These are phyloP conservation scores for Chlamydomonas reinhardtii DNA, from an alignment of 163 green algal species.

Conservation along the genomic window DNA sequence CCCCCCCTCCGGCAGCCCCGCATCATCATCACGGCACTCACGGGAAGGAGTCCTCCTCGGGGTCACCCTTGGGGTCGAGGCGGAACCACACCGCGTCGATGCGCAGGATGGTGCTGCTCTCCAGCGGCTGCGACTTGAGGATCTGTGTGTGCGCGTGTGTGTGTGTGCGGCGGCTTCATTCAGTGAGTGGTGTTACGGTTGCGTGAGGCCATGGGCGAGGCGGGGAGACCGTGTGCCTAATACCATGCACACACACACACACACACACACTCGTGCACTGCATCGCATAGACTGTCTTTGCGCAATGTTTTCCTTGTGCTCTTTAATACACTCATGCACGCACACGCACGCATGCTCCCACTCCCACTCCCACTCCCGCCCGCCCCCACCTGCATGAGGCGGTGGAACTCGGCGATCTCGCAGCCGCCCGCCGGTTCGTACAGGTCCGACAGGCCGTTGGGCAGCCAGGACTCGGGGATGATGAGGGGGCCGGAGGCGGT, in stretches of 20 bases:
- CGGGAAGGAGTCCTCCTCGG: conserved; percentile 31
- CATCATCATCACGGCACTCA: too few species aligned
- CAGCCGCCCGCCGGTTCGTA: neutral
- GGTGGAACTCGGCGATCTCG: neutral
- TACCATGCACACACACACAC: too few species aligned
- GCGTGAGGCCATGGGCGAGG: too few species aligned
- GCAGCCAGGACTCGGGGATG: conserved; percentile 12
- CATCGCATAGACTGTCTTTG: too few species aligned
- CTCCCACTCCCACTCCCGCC: too few species aligned
- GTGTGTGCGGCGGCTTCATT: too few species aligned
- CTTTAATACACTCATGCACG: too few species aligned
- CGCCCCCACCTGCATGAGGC: neutral
- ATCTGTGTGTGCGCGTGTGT: neutral
- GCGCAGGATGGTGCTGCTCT: conserved; percentile 18
- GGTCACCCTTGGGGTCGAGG: neutral
- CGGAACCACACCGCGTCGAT: conserved; percentile 32
- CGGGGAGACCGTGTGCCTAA: too few species aligned
- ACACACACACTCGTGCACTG: too few species aligned
- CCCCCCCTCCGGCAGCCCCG: too few species aligned
- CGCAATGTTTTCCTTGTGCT: too few species aligned
- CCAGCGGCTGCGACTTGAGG: neutral
- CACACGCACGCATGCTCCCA: neutral
- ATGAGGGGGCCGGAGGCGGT: conserved; percentile 12
- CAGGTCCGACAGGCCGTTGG: neutral
- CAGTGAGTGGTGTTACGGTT: too few species aligned